A percentile compares a stretch with the other conserved stretches of the same genome.
phyloP scores from a whole-genome alignment of 2,329 filamentous ascomycete genomes.

The Paracamarosporium sp. region DNA sequence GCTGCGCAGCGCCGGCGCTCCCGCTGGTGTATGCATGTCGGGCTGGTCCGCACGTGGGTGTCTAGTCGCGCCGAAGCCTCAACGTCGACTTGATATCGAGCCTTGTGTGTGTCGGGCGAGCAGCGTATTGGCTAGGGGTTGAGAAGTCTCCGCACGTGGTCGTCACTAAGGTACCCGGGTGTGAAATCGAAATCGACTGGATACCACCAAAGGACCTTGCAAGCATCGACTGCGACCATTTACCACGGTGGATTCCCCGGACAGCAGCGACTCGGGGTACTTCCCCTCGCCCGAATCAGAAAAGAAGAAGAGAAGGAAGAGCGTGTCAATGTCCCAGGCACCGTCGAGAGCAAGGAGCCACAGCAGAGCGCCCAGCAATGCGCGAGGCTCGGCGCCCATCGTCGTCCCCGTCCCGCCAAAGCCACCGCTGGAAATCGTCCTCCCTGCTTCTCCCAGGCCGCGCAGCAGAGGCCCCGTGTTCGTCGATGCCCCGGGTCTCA shows the following conservation, averaged over 20 bases:
- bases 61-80: background rate
- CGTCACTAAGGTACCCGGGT: too few relatives aligned
- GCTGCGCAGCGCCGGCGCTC: background rate
- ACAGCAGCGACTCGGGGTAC: constrained; percentile 27
- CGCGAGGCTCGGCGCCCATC: constrained; percentile 24
- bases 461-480: constrained; percentile 30
- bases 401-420: constrained; percentile 32
- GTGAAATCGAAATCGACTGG: too few relatives aligned
- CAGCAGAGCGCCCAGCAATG: constrained; percentile 38
- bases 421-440: constrained; percentile 36
- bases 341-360: constrained; percentile 35
- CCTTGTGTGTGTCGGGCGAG: too few relatives aligned
- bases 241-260: constrained; percentile 18
- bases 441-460: constrained; percentile 25
- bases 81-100: background rate
- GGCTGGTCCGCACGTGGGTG: background rate
- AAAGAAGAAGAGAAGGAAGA: constrained; percentile 19
- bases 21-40: background rate
- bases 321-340: constrained; percentile 31
- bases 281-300: constrained; percentile 18
- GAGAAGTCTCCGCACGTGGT: too few relatives aligned
- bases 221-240: too few relatives aligned
- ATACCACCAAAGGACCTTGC: too few relatives aligned
- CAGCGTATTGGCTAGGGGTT: too few relatives aligned
- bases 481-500: constrained; percentile 40